Evolutionary conservation across 306 rosid genomes (phyloP).

Genomic region (Dryas drummondii): DNA sequence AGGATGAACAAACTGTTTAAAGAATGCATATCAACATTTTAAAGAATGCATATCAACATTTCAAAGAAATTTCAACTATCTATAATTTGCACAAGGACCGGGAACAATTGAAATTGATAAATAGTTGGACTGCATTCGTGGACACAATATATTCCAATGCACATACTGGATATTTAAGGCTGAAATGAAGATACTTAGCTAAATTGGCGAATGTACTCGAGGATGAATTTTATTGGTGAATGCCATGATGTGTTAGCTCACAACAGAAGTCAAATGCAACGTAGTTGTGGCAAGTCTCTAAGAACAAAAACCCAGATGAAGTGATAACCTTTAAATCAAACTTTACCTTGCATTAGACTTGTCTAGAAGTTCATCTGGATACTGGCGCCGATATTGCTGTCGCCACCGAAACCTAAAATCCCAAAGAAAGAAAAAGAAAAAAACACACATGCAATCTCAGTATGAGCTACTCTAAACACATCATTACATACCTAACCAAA

Average conservation of each 20-base stretch:
- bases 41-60: not conserved
- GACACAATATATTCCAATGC: not conserved
- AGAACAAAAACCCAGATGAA: not conserved
- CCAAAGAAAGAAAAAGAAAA: not conserved
- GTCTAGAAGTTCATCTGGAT: conserved; percentile 85
- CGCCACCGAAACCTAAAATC: conserved; percentile 79
- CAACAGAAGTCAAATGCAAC: not conserved
- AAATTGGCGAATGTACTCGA: not conserved
- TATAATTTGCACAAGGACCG: not conserved
- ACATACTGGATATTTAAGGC: not conserved
- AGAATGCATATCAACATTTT: not conserved
- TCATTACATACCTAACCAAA: not conserved
- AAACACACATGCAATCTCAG: not conserved
- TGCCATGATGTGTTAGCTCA: not conserved
- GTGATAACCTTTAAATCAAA: not conserved
- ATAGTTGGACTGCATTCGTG: not conserved
- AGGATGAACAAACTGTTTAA: not conserved
- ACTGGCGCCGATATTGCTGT: conserved; percentile 74
- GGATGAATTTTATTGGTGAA: not conserved
- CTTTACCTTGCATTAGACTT: conserved; percentile 78
- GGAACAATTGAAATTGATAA: not conserved
- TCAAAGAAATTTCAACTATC: not conserved
- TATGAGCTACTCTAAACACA: conserved; percentile 9
- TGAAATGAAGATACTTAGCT: no score
- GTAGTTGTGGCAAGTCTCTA: not conserved